These are phyloP conservation scores for Alnus glutinosa DNA, from an alignment of 306 rosid genomes.

Conservation along the genomic window DNA sequence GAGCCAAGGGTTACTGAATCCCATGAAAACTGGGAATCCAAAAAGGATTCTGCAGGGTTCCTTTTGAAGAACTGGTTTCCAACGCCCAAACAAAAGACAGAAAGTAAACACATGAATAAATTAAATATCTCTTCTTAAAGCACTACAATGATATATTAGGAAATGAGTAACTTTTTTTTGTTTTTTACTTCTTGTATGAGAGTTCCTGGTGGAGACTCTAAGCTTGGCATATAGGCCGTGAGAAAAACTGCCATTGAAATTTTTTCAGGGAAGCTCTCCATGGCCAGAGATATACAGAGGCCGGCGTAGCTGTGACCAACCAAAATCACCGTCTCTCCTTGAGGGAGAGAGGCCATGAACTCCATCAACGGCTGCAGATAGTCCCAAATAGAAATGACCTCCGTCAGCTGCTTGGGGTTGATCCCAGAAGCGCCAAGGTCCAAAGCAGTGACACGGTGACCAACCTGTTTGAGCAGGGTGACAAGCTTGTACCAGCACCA, in stretches of 20 bases:
- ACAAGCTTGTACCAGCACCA: constrained; percentile 62
- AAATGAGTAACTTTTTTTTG: neutral
- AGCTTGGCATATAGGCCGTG: constrained; percentile 40
- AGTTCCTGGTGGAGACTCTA: constrained; percentile 16
- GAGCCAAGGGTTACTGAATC: neutral
- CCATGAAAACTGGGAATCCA: neutral
- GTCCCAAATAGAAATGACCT: constrained; percentile 34
- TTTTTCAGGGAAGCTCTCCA: constrained; percentile 51
- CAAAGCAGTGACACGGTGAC: constrained; percentile 44
- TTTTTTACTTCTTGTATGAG: constrained; percentile 33
- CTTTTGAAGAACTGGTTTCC: neutral
- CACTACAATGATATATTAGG: neutral
- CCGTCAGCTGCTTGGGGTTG: constrained; percentile 33
- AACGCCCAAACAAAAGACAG: neutral
- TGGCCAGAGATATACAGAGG: constrained; percentile 39
- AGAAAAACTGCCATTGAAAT: constrained; percentile 42
- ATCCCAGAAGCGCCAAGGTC: constrained; percentile 51
- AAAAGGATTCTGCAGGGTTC: neutral
- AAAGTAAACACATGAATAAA: neutral
- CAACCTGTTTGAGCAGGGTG: constrained; percentile 23
- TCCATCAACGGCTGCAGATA: constrained; percentile 40
- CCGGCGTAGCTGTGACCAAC: constrained; percentile 63
- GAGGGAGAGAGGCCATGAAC: constrained; percentile 37
- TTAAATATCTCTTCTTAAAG: neutral
- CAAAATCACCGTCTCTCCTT: constrained; percentile 32